Conservation (phyloP, 371 early-diverging fungal genomes). For the Rhizomucor miehei region DNA sequence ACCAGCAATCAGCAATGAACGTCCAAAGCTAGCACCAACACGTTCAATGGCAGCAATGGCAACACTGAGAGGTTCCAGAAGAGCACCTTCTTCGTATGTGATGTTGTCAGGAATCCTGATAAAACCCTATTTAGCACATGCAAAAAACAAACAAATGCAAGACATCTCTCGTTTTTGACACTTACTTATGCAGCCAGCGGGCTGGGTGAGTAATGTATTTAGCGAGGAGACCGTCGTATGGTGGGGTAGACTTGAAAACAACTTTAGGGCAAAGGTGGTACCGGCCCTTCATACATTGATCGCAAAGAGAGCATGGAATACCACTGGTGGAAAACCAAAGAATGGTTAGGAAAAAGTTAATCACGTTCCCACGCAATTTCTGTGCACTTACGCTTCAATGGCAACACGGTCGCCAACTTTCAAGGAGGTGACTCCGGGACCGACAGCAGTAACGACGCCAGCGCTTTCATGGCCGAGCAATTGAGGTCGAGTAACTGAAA, state of each 20-base stretch:
- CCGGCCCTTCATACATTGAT: slow-evolving; percentile 44
- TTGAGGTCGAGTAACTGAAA: slow-evolving; percentile 35
- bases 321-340: slow-evolving; percentile 26
- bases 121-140: too few species aligned
- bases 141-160: too few species aligned
- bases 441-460: slow-evolving; percentile 42
- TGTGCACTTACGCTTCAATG: slow-evolving; percentile 37
- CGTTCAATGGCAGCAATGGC: slow-evolving; percentile 45
- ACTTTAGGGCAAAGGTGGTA: slow-evolving; percentile 47
- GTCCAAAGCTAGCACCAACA: slow-evolving; percentile 34
- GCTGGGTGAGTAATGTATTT: slow-evolving; percentile 46
- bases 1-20: slow-evolving; percentile 40
- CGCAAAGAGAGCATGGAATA: slow-evolving; percentile 43
- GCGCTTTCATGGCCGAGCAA: slow-evolving; percentile 49
- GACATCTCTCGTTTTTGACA: too few species aligned
- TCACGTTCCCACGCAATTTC: background rate
- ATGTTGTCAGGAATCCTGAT: slow-evolving; percentile 25
- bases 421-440: slow-evolving; percentile 24
- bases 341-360: background rate
- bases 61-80: slow-evolving; percentile 41
- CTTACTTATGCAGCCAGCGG: slow-evolving; percentile 40
- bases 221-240: slow-evolving; percentile 39
- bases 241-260: slow-evolving; percentile 47
- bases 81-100: slow-evolving; percentile 38
- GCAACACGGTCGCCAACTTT: slow-evolving; percentile 32